A percentile compares a stretch with the other conserved stretches of the same genome.
Evolutionary conservation across 2,329 filamentous ascomycete species (phyloP).

Genomic region (Colletotrichum somersetense): DNA sequence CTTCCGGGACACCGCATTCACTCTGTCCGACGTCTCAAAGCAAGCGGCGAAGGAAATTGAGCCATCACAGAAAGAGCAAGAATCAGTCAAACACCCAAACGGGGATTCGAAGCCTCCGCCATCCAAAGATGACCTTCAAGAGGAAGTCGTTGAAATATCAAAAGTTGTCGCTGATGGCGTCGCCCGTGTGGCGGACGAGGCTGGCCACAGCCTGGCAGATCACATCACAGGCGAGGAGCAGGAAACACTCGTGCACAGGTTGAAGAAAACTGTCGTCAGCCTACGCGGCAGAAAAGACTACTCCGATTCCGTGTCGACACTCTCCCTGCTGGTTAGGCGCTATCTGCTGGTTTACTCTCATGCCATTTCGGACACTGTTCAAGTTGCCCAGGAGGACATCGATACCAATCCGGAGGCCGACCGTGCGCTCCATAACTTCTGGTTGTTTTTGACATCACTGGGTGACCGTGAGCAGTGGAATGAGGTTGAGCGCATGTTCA

Average conservation of each 20-base stretch:
- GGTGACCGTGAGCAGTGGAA: slow-evolving; percentile 82
- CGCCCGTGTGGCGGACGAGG: slow-evolving; percentile 67
- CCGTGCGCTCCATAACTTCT: slow-evolving; percentile 82
- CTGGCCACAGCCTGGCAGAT: slow-evolving; percentile 78
- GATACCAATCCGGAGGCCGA: slow-evolving; percentile 81
- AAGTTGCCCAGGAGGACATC: slow-evolving; percentile 77
- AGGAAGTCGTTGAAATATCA: slow-evolving; percentile 67
- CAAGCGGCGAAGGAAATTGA: slow-evolving; percentile 80
- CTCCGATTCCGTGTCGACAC: slow-evolving; percentile 83
- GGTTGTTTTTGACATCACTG: slow-evolving; percentile 83
- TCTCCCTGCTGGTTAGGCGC: slow-evolving; percentile 80
- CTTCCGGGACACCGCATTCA: slow-evolving; percentile 86
- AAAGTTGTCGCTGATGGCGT: slow-evolving; percentile 66
- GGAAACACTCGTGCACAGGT: slow-evolving; percentile 77
- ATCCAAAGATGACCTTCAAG: slow-evolving; percentile 73
- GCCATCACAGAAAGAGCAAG: slow-evolving; percentile 72
- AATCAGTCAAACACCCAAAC: slow-evolving; percentile 59
- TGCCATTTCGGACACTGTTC: slow-evolving; percentile 75
- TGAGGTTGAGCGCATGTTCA: slow-evolving; percentile 76
- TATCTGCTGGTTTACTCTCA: slow-evolving; percentile 85
- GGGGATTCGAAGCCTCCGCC: slow-evolving; percentile 53
- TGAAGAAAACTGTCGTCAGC: slow-evolving; percentile 81
- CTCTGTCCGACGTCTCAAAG: slow-evolving; percentile 80
- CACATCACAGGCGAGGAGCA: slow-evolving; percentile 80
- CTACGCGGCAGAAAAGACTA: slow-evolving; percentile 85